Base-by-base conservation (phyloP, 768 basidiomycete genomes). In the Rhodosporidiobolus sp. region DNA sequence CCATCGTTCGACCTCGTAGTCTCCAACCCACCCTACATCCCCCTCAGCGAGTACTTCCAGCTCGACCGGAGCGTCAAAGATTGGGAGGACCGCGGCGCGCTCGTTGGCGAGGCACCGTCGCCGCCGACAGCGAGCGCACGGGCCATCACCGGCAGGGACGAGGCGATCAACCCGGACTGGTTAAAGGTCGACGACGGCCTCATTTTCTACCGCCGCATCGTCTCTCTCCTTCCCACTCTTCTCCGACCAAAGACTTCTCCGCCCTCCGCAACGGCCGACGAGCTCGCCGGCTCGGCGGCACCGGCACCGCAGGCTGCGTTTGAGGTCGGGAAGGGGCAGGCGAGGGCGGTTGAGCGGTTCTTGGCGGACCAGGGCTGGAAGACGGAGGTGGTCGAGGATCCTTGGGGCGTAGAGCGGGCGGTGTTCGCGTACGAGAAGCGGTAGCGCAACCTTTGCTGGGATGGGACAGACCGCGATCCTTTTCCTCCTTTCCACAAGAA, bases 1-100 rank as follows among this genome's bases (percentile, higher is more conserved):
- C 10, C 52, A 3, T 1, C 22, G 4, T 90, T 88, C 81, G 88
- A 92, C 81, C 82, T 94, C 67, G 83, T 94, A 78, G 92, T 91
- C 19, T 86, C 88, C 24, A 94, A 94, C 81, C 90, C 90, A 34
- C 90, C 92, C 17, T 97, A 96, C 81, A 90, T 97, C 75, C 84
- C 92, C 49, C 84, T 80, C 73, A 76, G 81, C 50, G 88, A 89
- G 70, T 94, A 88, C 79, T 81, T 86, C 54, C 63, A 77, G 32
- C 85, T 97, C 46, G 85, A 89, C 14, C 70, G 78, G n/a, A 88
- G 87, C 59, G 94, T 97, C 64, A 85, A 82, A 62, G 83, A 86
- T 63, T 90, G 86, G 79, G 95, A 98, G 81, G 92, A 94, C 82
- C 86, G 85, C 16, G 84, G 83, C 24, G 94, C 94, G 19, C 86